Conservation (phyloP, 495 filamentous ascomycete genomes). For the Trichocladium antarcticum region DNA sequence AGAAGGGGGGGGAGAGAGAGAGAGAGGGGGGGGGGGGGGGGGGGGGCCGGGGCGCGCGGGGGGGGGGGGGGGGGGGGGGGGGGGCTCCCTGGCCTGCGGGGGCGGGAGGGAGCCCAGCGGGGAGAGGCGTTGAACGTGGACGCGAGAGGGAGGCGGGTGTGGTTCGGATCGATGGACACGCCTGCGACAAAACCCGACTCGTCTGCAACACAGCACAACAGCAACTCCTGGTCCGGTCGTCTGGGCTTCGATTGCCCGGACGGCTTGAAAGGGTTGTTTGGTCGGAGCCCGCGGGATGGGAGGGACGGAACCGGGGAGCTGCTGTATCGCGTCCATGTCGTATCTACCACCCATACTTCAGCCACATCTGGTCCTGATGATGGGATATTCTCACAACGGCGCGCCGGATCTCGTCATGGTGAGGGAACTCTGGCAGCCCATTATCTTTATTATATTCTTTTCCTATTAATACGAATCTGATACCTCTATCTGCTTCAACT, state of each 20-base stretch:
- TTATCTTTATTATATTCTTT: conserved; percentile 7
- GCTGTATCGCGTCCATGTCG: background rate
- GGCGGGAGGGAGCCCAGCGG: conserved; percentile 3
- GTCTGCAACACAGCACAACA: background rate
- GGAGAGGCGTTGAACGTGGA: conserved; percentile 1
- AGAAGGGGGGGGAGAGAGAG: background rate
- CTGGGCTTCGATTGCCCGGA: background rate
- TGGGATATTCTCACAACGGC: conserved; percentile 1
- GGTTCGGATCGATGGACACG: conserved; percentile 1
- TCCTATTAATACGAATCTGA: conserved; percentile 7
- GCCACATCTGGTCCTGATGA: background rate
- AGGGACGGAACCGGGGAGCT: background rate
- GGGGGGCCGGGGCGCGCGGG: too few relatives aligned
- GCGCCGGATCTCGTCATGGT: conserved; percentile 11
- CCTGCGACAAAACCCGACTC: conserved; percentile 13
- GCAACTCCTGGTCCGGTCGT: background rate
- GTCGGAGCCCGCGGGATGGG: background rate
- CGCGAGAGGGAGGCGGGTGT: background rate
- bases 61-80: background rate
- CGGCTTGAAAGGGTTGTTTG: background rate
- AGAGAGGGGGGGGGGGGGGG: too few relatives aligned
- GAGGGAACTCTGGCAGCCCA: conserved; percentile 7
- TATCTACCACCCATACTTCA: background rate
- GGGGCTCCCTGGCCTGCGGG: conserved; percentile 3
- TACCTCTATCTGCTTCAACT: background rate